A percentile compares a stretch with the other conserved stretches of the same genome.
Conservation (phyloP, 306 rosid genomes). For the Cercis canadensis region DNA sequence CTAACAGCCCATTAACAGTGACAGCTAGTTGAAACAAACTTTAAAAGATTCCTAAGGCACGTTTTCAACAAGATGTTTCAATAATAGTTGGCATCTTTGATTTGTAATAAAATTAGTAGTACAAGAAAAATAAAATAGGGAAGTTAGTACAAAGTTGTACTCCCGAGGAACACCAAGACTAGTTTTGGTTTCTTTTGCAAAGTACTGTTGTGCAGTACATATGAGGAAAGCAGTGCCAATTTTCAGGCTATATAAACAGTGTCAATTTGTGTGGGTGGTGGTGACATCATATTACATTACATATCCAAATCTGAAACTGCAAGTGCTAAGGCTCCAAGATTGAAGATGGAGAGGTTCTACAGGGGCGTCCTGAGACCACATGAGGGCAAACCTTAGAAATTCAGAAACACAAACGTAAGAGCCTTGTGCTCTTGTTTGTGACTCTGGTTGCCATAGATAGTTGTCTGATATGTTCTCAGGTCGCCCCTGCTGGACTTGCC, state of each 20-base stretch:
- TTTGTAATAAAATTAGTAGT: too few relatives aligned
- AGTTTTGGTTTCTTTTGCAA: not conserved
- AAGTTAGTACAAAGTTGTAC: conserved; percentile 54
- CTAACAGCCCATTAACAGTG: too few relatives aligned
- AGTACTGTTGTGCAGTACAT: conserved; percentile 50
- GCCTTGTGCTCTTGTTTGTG: not conserved
- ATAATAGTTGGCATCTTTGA: too few relatives aligned
- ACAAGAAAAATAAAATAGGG: too few relatives aligned
- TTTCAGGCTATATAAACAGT: conserved; percentile 35
- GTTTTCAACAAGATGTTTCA: too few relatives aligned
- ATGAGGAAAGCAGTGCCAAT: conserved; percentile 35
- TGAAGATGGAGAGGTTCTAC: conserved; percentile 56
- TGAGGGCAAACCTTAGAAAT: conserved; percentile 7
- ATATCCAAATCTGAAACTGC: not conserved
- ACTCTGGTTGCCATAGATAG: not conserved
- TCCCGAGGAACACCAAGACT: not conserved
- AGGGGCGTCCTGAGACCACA: conserved; percentile 71
- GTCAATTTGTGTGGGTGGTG: not conserved
- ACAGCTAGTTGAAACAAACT: too few relatives aligned
- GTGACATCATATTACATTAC: conserved; percentile 9
- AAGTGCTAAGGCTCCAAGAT: too few relatives aligned
- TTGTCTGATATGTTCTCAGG: conserved; percentile 76
- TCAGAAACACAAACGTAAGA: not conserved
- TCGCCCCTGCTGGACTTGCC: conserved; percentile 76
- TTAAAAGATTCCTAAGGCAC: too few relatives aligned